Conservation (phyloP, 805 yeast species). For the Candida anglica region DNA sequence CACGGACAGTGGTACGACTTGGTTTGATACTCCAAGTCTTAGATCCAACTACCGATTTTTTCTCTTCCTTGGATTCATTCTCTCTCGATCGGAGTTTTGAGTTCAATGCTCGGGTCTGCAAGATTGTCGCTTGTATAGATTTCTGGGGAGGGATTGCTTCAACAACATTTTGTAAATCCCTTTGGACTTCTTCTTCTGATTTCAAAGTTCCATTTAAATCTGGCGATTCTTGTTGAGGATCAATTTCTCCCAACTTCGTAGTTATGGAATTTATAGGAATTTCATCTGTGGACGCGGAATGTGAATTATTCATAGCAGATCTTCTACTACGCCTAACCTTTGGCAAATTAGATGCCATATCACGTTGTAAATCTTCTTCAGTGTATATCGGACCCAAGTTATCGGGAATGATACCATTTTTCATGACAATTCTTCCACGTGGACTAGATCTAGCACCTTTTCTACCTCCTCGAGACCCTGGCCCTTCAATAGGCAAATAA, state of each 20-base stretch:
- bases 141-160: neutral
- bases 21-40: conserved; percentile 3
- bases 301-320: neutral
- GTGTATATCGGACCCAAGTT: no score
- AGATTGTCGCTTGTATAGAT: neutral
- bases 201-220: neutral
- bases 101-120: no score
- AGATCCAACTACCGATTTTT: conserved; percentile 3
- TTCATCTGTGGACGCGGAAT: neutral
- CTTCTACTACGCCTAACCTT: neutral
- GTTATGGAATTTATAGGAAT: no score
- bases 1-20: conserved; percentile 29
- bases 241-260: no score
- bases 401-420: conserved; percentile 1
- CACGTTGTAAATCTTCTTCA: neutral
- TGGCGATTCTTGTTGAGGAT: neutral
- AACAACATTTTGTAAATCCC: no score
- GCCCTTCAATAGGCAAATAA: conserved; percentile 30
- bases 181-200: neutral
- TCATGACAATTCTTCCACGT: conserved; percentile 17
- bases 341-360: neutral
- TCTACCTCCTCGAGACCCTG: conserved; percentile 38
- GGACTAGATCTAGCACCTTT: conserved; percentile 12
- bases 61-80: conserved; percentile 1
- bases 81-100: neutral